Percentiles rank a stretch among this genome's conserved stretches.
Evolutionary conservation across 352 stramenopile species (phyloP).

Genomic region (Globisporangium carolinianum): DNA sequence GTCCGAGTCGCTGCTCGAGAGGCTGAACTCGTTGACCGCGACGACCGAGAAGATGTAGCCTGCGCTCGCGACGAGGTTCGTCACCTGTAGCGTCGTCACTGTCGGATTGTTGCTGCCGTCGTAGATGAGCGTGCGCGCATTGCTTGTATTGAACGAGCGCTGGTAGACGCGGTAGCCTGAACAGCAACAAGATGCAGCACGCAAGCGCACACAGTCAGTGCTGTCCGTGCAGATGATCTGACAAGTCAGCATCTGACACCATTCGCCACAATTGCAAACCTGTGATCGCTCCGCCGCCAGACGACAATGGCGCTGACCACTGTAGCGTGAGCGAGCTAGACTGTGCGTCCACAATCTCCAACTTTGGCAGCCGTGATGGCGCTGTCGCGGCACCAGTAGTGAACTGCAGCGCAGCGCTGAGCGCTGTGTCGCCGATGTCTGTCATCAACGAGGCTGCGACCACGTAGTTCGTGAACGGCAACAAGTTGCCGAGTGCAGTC

Average conservation of each 20-base stretch:
- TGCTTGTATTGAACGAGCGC: background rate
- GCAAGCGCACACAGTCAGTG: too few relatives aligned
- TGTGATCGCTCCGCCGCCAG: constrained; percentile 29
- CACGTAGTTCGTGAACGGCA: constrained; percentile 25
- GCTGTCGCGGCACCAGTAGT: constrained; percentile 12
- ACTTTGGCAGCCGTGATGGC: constrained; percentile 10
- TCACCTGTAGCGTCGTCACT: constrained; percentile 12
- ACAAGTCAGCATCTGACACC: too few relatives aligned
- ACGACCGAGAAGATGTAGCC: constrained; percentile 31
- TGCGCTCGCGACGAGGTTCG: constrained; percentile 17
- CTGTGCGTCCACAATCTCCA: constrained; percentile 13
- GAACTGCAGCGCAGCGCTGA: constrained; percentile 16
- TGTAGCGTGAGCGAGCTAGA: constrained; percentile 22
- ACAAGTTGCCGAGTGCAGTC: constrained; percentile 15
- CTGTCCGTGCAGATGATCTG: too few relatives aligned
- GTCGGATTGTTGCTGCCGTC: constrained; percentile 13
- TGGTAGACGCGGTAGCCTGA: constrained; percentile 22
- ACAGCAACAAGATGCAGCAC: too few relatives aligned
- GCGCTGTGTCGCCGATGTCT: constrained; percentile 10
- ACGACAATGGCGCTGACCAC: constrained; percentile 28
- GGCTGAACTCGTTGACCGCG: constrained; percentile 38
- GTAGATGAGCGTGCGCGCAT: constrained; percentile 14
- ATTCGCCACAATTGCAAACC: constrained; percentile 9
- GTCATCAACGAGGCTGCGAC: constrained; percentile 14
- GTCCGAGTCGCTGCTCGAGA: constrained; percentile 10